Percentiles rank a stretch among this genome's conserved stretches.
Evolutionary conservation across 345 rosid genomes (phyloP).

Genomic region (Dovyalis caffra): DNA sequence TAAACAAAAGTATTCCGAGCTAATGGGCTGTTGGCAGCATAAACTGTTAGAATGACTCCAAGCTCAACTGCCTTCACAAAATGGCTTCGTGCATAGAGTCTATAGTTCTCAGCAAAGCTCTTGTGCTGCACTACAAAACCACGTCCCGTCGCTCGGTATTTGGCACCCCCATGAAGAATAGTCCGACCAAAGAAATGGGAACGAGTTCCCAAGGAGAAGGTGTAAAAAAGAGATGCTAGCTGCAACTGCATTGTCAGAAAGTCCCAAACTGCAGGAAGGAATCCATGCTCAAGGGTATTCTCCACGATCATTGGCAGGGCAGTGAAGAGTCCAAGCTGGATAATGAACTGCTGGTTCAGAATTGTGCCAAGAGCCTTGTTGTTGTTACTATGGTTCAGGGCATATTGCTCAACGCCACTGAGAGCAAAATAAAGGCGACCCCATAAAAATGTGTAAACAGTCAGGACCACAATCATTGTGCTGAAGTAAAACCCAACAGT

Average conservation of each 20-base stretch:
- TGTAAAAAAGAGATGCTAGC: conserved; percentile 73
- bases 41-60: conserved; percentile 70
- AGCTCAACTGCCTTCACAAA: conserved; percentile 88
- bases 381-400: conserved; percentile 33
- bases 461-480: conserved; percentile 68
- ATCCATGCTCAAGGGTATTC: conserved; percentile 83
- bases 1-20: conserved; percentile 56
- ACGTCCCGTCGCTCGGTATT: conserved; percentile 89
- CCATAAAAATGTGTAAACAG: conserved; percentile 76
- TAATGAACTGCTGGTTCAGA: conserved; percentile 33
- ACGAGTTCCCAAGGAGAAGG: conserved; percentile 86
- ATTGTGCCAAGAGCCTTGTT: conserved; percentile 26
- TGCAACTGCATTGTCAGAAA: conserved; percentile 82
- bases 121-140: conserved; percentile 90
- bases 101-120: conserved; percentile 73
- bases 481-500: conserved; percentile 75
- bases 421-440: conserved; percentile 85
- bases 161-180: conserved; percentile 93
- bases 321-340: conserved; percentile 77
- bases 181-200: conserved; percentile 87
- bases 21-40: conserved; percentile 62
- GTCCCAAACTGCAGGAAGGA: conserved; percentile 79
- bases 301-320: conserved; percentile 88
- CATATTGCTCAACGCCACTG: conserved; percentile 65
- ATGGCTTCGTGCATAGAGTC: conserved; percentile 84